A percentile compares a stretch with the other conserved stretches of the same genome.
Conservation (phyloP, 2,329 filamentous ascomycete species). For the Pseudogymnoascus pannorum region DNA sequence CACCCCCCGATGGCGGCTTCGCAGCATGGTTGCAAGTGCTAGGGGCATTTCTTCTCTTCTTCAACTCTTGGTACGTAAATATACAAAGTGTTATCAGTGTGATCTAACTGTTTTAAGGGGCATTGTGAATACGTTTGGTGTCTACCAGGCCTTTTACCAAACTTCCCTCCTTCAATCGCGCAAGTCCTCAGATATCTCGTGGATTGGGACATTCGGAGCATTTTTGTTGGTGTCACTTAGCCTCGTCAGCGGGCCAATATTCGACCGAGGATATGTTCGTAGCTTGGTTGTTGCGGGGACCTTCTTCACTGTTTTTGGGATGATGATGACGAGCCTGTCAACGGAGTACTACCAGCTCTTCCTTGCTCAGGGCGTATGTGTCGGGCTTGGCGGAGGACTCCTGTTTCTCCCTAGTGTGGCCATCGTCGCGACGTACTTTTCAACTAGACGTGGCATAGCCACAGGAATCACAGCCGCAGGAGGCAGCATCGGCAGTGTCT, state of each 20-base stretch:
- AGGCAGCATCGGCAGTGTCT: slow-evolving; percentile 45
- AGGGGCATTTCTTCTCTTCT: slow-evolving; percentile 39
- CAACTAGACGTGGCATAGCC: slow-evolving; percentile 40
- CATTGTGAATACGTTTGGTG: slow-evolving; percentile 43
- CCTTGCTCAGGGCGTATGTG: slow-evolving; percentile 39
- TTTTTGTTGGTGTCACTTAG: slow-evolving; percentile 47
- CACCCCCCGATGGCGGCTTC: slow-evolving; percentile 46
- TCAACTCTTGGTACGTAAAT: slow-evolving; percentile 20
- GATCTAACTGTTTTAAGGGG: slow-evolving; percentile 38
- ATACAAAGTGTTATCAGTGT: neutral
- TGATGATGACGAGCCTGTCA: slow-evolving; percentile 54
- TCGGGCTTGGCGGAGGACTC: slow-evolving; percentile 37
- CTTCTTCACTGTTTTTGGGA: slow-evolving; percentile 49
- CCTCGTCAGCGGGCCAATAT: slow-evolving; percentile 54
- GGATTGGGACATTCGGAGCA: slow-evolving; percentile 52
- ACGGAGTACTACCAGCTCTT: slow-evolving; percentile 48
- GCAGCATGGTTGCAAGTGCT: slow-evolving; percentile 51
- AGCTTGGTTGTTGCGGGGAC: slow-evolving; percentile 45
- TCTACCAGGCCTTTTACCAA: slow-evolving; percentile 55
- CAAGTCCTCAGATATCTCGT: slow-evolving; percentile 48
- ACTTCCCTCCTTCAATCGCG: slow-evolving; percentile 40
- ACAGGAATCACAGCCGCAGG: slow-evolving; percentile 43
- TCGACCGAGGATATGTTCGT: slow-evolving; percentile 55
- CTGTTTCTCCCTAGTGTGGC: slow-evolving; percentile 39
- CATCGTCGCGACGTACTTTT: slow-evolving; percentile 41